These are phyloP conservation scores for Pyracantha coccinea DNA, from an alignment of 331 rosid species.

Conservation along the genomic window DNA sequence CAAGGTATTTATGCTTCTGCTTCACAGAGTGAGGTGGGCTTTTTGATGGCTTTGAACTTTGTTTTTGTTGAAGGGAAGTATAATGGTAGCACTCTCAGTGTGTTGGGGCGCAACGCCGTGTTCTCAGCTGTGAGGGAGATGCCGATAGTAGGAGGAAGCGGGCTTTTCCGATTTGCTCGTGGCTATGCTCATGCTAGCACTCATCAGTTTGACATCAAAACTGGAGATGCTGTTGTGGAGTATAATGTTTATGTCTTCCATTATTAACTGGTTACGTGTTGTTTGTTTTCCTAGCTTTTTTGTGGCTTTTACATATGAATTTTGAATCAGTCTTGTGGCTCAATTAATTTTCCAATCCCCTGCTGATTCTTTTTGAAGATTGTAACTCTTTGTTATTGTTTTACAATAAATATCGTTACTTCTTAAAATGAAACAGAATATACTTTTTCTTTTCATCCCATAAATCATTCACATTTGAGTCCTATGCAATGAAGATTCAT, in stretches of 20 bases:
- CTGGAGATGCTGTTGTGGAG: conserved; percentile 39
- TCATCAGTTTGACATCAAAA: background rate
- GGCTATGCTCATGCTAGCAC: conserved; percentile 52
- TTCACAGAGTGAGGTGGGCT: conserved; percentile 19
- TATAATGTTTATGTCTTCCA: conserved; percentile 43
- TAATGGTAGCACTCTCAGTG: conserved; percentile 39
- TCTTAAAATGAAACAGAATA: no score
- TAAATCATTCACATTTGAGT: background rate
- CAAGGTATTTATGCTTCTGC: conserved; percentile 53
- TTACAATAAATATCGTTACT: no score
- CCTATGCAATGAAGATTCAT: background rate
- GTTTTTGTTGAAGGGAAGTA: conserved; percentile 36
- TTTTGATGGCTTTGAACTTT: conserved; percentile 40
- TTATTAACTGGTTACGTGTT: background rate
- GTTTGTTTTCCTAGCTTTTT: background rate
- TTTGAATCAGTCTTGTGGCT: background rate
- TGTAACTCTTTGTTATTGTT: no score
- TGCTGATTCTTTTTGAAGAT: no score
- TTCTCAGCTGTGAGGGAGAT: conserved; percentile 35
- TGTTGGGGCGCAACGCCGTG: conserved; percentile 39
- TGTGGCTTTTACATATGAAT: background rate
- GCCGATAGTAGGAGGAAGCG: conserved; percentile 56
- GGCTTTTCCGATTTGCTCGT: conserved; percentile 43
- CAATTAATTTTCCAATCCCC: background rate
- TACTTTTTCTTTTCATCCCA: no score